A percentile compares a stretch with the other conserved stretches of the same genome.
Conservation (phyloP, 1,284 basidiomycete species). For the Marasmius tenuissimus region DNA sequence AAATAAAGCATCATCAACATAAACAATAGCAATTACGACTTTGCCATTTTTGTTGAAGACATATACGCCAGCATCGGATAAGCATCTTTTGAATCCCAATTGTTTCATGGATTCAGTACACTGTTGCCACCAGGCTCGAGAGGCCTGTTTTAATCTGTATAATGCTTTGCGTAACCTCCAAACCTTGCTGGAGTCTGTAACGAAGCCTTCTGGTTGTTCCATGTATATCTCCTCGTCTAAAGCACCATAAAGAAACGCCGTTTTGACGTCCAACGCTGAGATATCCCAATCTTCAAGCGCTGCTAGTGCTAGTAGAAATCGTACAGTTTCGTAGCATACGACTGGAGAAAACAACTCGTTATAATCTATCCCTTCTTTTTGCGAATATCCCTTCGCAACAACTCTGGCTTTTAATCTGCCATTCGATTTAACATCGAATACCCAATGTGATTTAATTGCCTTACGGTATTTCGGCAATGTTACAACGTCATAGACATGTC, state of each 20-base stretch:
- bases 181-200: constrained; percentile 19
- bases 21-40: not conserved
- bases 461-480: not conserved
- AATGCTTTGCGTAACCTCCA: constrained; percentile 20
- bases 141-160: constrained; percentile 35
- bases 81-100: constrained; percentile 19
- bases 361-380: not conserved
- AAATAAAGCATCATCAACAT: constrained; percentile 21
- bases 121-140: constrained; percentile 27
- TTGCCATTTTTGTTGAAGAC: constrained; percentile 13
- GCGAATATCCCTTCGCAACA: not conserved
- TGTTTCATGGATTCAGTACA: constrained; percentile 20
- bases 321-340: not conserved
- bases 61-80: constrained; percentile 23
- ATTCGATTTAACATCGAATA: not conserved
- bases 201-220: constrained; percentile 31
- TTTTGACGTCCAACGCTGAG: constrained; percentile 34
- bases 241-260: constrained; percentile 36
- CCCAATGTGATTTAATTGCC: not conserved
- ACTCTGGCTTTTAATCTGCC: not conserved
- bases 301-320: constrained; percentile 28
- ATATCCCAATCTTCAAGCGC: constrained; percentile 28
- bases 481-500: not conserved
- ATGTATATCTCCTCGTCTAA: constrained; percentile 37
- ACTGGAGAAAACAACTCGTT: not conserved